Conservation (phyloP, 2,329 filamentous ascomycete genomes). For the Colletotrichum destructivum region DNA sequence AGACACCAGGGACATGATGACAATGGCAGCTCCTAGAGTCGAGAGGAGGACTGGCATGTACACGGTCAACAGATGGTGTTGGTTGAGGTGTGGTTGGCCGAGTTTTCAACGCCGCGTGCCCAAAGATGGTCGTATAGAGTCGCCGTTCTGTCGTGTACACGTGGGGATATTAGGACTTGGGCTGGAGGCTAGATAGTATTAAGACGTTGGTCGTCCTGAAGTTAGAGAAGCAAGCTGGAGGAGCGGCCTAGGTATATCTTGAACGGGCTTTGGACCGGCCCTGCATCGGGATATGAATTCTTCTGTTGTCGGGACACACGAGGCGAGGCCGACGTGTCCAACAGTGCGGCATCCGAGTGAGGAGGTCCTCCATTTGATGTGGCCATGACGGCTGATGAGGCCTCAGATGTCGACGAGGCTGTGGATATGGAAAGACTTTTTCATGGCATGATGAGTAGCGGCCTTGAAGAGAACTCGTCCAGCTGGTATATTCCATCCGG, state of each 20-base stretch:
- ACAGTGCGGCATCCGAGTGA: neutral
- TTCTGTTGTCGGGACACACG: neutral
- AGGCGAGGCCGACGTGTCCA: neutral
- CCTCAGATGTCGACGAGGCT: neutral
- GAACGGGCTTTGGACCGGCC: slow-evolving; percentile 11
- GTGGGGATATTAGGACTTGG: neutral
- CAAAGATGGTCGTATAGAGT: slow-evolving; percentile 23
- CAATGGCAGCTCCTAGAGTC: slow-evolving; percentile 63
- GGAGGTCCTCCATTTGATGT: neutral
- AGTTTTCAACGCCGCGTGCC: neutral
- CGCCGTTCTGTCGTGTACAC: slow-evolving; percentile 24
- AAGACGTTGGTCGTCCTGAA: neutral
- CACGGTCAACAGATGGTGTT: neutral
- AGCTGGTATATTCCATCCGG: neutral
- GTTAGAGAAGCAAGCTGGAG: neutral
- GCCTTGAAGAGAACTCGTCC: neutral
- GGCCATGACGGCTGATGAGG: neutral
- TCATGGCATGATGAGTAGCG: neutral
- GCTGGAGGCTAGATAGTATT: neutral
- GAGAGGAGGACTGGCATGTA: slow-evolving; percentile 56
- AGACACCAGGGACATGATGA: slow-evolving; percentile 63
- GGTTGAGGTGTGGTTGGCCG: neutral
- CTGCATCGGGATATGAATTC: slow-evolving; percentile 22
- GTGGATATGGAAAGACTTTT: neutral
- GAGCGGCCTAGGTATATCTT: neutral